Conservation (phyloP, 345 rosid genomes). For the Ailanthus altissimus region DNA sequence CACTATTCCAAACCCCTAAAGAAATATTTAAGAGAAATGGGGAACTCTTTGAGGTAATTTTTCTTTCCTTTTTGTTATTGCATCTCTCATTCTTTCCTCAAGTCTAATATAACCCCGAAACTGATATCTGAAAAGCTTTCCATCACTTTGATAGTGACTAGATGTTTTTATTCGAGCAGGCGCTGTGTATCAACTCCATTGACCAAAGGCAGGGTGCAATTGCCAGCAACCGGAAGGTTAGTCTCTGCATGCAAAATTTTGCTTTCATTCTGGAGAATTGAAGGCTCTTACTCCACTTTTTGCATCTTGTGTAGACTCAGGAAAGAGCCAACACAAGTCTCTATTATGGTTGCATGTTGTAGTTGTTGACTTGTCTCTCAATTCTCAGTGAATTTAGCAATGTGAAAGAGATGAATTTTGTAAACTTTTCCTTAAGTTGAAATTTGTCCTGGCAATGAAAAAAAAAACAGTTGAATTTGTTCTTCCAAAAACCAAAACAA, state of each 20-base stretch:
- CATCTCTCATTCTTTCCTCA: too few relatives aligned
- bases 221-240: conserved; percentile 89
- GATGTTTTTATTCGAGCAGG: conserved; percentile 50
- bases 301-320: not conserved
- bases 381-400: not conserved
- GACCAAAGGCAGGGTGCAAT: conserved; percentile 73
- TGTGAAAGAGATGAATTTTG: not conserved
- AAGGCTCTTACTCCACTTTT: not conserved
- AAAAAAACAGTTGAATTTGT: too few relatives aligned
- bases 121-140: conserved; percentile 9
- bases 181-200: conserved; percentile 68
- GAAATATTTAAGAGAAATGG: conserved; percentile 80
- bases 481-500: too few relatives aligned
- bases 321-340: not conserved
- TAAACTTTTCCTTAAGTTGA: not conserved
- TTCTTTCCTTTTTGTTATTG: conserved; percentile 7
- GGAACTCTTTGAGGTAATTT: conserved; percentile 80
- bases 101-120: conserved; percentile 12
- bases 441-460: not conserved
- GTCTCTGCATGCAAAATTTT: conserved; percentile 29
- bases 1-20: conserved; percentile 56
- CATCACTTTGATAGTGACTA: conserved; percentile 22
- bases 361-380: not conserved
- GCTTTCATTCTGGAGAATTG: conserved; percentile 4
- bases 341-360: not conserved